Evolutionary conservation across 2,329 filamentous ascomycete genomes (phyloP).

Genomic region (Fusarium palustre): DNA sequence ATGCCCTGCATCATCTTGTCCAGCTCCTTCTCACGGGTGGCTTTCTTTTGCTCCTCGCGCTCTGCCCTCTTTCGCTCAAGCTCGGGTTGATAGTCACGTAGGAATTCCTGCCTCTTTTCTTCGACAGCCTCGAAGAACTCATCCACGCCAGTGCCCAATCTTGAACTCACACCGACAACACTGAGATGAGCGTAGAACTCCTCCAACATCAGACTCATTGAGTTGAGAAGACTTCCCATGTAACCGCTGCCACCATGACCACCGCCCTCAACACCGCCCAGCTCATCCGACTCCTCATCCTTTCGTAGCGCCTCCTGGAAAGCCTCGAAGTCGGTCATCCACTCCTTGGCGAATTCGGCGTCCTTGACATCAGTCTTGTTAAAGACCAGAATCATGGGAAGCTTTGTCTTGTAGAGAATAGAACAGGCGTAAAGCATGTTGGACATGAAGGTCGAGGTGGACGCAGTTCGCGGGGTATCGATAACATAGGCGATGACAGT

Average conservation of each 20-base stretch:
- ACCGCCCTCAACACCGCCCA: conserved; percentile 77
- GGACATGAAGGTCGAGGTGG: conserved; percentile 98
- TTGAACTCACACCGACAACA: conserved; percentile 92
- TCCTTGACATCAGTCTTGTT: conserved; percentile 99
- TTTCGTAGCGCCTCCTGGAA: conserved; percentile 87
- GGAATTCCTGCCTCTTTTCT: conserved; percentile 88
- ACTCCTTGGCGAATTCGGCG: conserved; percentile 91
- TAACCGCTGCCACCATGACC: conserved; percentile 85
- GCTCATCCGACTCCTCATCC: conserved; percentile 82
- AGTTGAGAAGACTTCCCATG: conserved; percentile 95
- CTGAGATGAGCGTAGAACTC: conserved; percentile 96
- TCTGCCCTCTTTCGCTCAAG: conserved; percentile 81
- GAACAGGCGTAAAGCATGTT: conserved; percentile 99
- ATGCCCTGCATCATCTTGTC: conserved; percentile 96
- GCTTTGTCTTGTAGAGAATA: conserved; percentile 97
- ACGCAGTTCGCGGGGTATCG: conserved; percentile 92
- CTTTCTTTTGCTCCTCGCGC: conserved; percentile 79
- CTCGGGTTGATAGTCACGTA: conserved; percentile 91
- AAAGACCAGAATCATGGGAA: conserved; percentile 98
- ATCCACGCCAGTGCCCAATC: conserved; percentile 90
- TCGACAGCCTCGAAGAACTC: conserved; percentile 93
- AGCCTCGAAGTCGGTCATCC: conserved; percentile 99
- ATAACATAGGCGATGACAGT: conserved; percentile 98
- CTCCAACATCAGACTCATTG: conserved; percentile 96
- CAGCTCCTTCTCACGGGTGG: conserved; percentile 81